Conservation (phyloP, 257 asterid species). For the Forsythia suspensa region DNA sequence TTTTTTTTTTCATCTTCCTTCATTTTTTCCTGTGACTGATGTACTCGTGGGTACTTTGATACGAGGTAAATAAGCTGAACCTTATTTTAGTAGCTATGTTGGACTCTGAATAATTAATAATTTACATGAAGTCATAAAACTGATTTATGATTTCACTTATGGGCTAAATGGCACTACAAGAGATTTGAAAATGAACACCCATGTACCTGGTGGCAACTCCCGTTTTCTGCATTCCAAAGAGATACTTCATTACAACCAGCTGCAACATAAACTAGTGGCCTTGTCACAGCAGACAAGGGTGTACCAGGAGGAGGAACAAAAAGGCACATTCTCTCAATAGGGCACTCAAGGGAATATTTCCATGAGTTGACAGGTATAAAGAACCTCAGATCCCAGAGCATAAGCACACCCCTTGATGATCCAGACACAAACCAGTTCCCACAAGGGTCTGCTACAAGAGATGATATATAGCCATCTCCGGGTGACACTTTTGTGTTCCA, state of each 20-base stretch:
- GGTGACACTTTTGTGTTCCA: constrained; percentile 85
- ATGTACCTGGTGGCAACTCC: constrained; percentile 96
- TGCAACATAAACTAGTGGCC: constrained; percentile 94
- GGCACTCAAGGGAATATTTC: constrained; percentile 82
- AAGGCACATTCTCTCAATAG: constrained; percentile 91
- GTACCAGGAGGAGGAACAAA: constrained; percentile 86
- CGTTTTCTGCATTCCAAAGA: constrained; percentile 98
- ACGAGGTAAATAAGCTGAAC: neutral
- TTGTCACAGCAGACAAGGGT: constrained; percentile 74
- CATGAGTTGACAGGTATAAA: constrained; percentile 92
- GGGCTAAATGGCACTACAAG: constrained; percentile 3
- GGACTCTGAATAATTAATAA: neutral
- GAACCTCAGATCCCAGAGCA: constrained; percentile 97
- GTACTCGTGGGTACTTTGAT: neutral
- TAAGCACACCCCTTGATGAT: constrained; percentile 94
- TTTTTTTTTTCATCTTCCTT: neutral
- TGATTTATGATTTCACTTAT: constrained; percentile 8
- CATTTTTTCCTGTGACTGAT: neutral
- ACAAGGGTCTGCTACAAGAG: constrained; percentile 88
- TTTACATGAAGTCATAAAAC: constrained; percentile 1
- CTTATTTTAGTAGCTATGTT: neutral
- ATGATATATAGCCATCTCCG: constrained; percentile 80
- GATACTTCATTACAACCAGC: constrained; percentile 97
- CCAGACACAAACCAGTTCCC: constrained; percentile 99
- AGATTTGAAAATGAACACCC: constrained; percentile 14